These are phyloP conservation scores for Plantago coronopus DNA, from an alignment of 305 asterid genomes.

Conservation along the genomic window DNA sequence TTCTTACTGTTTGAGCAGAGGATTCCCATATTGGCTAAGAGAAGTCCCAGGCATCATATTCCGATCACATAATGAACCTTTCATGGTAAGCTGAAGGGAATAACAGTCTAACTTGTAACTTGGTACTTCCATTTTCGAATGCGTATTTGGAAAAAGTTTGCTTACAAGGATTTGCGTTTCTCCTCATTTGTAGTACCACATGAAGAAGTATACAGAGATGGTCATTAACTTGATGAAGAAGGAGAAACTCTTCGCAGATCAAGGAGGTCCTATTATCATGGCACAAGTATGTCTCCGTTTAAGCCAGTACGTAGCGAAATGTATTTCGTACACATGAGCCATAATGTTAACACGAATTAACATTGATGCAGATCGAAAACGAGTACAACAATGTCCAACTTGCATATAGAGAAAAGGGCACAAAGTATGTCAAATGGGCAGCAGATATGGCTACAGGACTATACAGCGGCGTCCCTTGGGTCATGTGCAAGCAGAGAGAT, in stretches of 20 bases:
- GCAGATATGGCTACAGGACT: constrained; percentile 60
- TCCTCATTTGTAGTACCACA: constrained; percentile 49
- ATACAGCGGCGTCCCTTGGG: constrained; percentile 62
- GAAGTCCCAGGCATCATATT: constrained; percentile 48
- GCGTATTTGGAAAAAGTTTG: too few relatives aligned
- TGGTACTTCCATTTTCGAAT: too few relatives aligned
- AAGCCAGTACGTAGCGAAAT: too few relatives aligned
- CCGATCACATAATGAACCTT: constrained; percentile 58
- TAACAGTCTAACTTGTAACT: too few relatives aligned
- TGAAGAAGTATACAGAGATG: constrained; percentile 57
- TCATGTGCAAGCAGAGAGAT: constrained; percentile 83
- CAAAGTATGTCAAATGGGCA: constrained; percentile 66
- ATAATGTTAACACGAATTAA: background rate
- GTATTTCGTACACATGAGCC: too few relatives aligned
- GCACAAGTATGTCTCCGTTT: constrained; percentile 44
- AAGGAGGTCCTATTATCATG: constrained; percentile 88
- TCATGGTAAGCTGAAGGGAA: constrained; percentile 31
- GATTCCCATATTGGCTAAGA: constrained; percentile 58
- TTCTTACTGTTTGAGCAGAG: constrained; percentile 35
- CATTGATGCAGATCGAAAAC: constrained; percentile 52
- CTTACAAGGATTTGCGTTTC: too few relatives aligned
- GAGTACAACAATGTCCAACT: constrained; percentile 69
- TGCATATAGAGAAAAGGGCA: constrained; percentile 54
- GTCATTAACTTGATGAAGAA: constrained; percentile 47
- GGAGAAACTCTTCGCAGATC: constrained; percentile 66